phyloP scores from a whole-genome alignment of 306 rosid genomes.

The Dryas drummondii region DNA sequence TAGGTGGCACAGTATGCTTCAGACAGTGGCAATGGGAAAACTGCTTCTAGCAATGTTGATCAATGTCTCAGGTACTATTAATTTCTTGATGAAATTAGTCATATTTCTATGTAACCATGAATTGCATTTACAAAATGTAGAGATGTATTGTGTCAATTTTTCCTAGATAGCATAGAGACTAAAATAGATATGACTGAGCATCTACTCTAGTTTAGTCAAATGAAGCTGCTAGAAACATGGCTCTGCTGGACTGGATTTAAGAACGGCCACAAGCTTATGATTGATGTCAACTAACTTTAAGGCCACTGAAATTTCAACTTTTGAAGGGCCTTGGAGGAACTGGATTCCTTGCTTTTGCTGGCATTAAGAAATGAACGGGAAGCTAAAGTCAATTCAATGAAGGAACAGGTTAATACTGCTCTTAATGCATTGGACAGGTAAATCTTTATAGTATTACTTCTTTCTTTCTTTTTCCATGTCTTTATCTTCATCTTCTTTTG shows the following conservation, averaged over 20 bases:
- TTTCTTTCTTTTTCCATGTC: neutral
- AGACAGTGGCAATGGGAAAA: conserved; percentile 68
- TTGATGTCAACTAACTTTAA: conserved; percentile 21
- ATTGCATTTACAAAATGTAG: neutral
- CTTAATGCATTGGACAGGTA: conserved; percentile 71
- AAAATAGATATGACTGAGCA: neutral
- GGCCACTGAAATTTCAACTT: conserved; percentile 16
- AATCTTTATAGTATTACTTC: conserved; percentile 10
- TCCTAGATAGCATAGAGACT: neutral
- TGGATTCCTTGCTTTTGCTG: conserved; percentile 65
- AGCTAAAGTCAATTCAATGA: conserved; percentile 79
- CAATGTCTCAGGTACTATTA: conserved; percentile 75
- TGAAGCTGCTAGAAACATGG: neutral
- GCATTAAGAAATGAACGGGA: conserved; percentile 84
- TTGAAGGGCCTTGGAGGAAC: conserved; percentile 87
- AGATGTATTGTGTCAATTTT: neutral
- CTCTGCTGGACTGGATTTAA: neutral
- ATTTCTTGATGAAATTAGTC: neutral
- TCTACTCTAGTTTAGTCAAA: neutral
- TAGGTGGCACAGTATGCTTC: conserved; percentile 92
- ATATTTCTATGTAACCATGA: neutral
- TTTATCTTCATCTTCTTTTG: neutral
- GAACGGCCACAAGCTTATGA: neutral
- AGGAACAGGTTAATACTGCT: conserved; percentile 51
- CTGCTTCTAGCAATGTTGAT: conserved; percentile 61